Conservation (phyloP, 2,329 filamentous ascomycete species). For the Raffaelea deltoideospora region DNA sequence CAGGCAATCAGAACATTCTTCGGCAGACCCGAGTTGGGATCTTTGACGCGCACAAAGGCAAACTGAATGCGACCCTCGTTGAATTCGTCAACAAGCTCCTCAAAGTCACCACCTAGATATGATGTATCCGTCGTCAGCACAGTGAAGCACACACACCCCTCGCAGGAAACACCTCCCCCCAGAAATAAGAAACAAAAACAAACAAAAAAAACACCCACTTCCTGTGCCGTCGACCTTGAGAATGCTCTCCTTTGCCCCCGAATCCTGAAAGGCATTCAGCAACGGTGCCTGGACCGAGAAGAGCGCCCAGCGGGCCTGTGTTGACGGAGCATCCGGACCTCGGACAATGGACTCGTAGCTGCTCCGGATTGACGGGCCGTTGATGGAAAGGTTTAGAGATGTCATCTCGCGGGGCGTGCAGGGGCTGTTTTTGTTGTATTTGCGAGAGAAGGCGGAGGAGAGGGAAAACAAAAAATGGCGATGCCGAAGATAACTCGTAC, state of each 20-base stretch:
- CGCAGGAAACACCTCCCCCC: no score
- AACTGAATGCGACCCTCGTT: constrained; percentile 95
- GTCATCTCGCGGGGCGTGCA: no score
- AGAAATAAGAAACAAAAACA: not conserved
- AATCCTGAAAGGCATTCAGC: constrained; percentile 82
- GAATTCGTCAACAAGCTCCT: constrained; percentile 86
- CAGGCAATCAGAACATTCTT: constrained; percentile 91
- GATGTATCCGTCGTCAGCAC: not conserved
- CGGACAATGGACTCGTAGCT: constrained; percentile 51
- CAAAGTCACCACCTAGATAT: constrained; percentile 66
- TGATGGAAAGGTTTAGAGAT: constrained; percentile 63
- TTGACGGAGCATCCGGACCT: constrained; percentile 31
- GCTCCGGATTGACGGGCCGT: constrained; percentile 72
- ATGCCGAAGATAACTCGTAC: no score
- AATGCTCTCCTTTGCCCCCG: constrained; percentile 76
- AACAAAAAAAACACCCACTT: constrained; percentile 35
- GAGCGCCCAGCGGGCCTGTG: constrained; percentile 83
- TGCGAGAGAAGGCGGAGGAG: not conserved
- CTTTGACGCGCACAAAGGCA: constrained; percentile 90
- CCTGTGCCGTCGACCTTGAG: constrained; percentile 88
- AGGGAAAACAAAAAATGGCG: not conserved
- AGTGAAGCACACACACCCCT: no score
- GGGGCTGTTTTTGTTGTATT: no score
- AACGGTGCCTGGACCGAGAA: constrained; percentile 88
- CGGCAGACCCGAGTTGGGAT: constrained; percentile 75